Percentiles rank a stretch among this genome's conserved stretches.
phyloP scores from a whole-genome alignment of 2,329 filamentous ascomycete species.

The Malbranchea cinnamomea region DNA sequence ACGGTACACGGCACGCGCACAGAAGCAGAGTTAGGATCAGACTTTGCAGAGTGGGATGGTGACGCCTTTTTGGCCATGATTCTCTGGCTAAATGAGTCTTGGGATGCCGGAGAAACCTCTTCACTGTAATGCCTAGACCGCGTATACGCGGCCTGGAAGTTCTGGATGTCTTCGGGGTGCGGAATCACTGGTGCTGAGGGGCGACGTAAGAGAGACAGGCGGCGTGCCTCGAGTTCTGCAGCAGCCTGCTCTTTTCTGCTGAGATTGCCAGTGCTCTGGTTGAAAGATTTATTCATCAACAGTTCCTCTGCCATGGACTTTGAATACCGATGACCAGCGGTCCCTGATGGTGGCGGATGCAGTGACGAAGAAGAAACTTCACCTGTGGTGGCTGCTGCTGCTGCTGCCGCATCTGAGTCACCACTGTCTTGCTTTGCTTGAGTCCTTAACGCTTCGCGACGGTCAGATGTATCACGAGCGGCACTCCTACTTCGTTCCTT shows the following conservation, averaged over 20 bases:
- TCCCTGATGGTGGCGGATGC: conserved; percentile 3
- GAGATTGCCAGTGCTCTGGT: conserved; percentile 4
- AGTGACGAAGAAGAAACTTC: neutral
- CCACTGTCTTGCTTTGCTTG: conserved; percentile 6
- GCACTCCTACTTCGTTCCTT: conserved; percentile 29
- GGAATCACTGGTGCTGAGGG: conserved; percentile 69
- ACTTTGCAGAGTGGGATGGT: conserved; percentile 24
- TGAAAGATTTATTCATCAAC: neutral
- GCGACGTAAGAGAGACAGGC: conserved; percentile 66
- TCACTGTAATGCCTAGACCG: conserved; percentile 21
- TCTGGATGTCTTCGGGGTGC: conserved; percentile 46
- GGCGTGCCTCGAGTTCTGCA: conserved; percentile 74
- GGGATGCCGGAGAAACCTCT: conserved; percentile 19
- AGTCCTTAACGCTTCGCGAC: conserved; percentile 17
- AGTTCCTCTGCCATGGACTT: conserved; percentile 2
- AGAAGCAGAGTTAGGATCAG: conserved; percentile 25
- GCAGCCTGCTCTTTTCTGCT: conserved; percentile 59
- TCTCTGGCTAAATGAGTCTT: conserved; percentile 19
- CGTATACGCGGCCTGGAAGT: conserved; percentile 21
- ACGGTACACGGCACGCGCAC: conserved; percentile 35
- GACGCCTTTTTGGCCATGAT: conserved; percentile 21
- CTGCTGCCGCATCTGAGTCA: neutral
- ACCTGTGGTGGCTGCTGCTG: neutral
- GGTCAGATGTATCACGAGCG: conserved; percentile 33
- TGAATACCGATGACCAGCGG: conserved; percentile 7